Evolutionary conservation across 805 yeast genomes (phyloP).

Genomic region (Hanseniaspora occidentalis): DNA sequence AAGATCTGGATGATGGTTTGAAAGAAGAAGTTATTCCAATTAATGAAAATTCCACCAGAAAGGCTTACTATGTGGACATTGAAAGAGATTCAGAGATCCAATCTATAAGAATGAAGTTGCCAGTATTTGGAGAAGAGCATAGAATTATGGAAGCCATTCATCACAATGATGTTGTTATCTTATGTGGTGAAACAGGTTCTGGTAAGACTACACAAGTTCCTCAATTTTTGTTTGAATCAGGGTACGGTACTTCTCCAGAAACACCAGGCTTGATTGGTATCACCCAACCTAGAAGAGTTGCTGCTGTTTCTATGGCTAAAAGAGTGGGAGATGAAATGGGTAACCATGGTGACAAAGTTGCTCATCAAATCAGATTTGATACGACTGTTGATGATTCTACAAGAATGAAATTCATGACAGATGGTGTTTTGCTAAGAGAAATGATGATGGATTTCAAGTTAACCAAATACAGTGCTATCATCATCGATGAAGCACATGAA

Average conservation of each 20-base stretch:
- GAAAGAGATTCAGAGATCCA: conserved; percentile 57
- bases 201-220: conserved; percentile 99
- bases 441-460: conserved; percentile 80
- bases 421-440: conserved; percentile 86
- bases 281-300: conserved; percentile 92
- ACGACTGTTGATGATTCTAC: conserved; percentile 52
- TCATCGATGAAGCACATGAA: conserved; percentile 97
- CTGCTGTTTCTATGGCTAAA: conserved; percentile 83
- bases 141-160: conserved; percentile 90
- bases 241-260: conserved; percentile 57
- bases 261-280: conserved; percentile 92
- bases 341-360: conserved; percentile 54
- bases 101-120: conserved; percentile 53
- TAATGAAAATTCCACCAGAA: conserved; percentile 35
- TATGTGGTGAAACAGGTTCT: conserved; percentile 98
- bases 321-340: conserved; percentile 73
- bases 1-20: conserved; percentile 61
- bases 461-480: conserved; percentile 68
- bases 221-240: conserved; percentile 86
- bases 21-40: conserved; percentile 53
- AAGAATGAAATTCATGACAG: conserved; percentile 80
- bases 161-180: conserved; percentile 78
- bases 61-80: conserved; percentile 57
- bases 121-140: conserved; percentile 86
- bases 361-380: conserved; percentile 76